Percentiles rank a stretch among this genome's conserved stretches.
Conservation (phyloP, 495 filamentous ascomycete species). For the Mytilinidion resinicola region DNA sequence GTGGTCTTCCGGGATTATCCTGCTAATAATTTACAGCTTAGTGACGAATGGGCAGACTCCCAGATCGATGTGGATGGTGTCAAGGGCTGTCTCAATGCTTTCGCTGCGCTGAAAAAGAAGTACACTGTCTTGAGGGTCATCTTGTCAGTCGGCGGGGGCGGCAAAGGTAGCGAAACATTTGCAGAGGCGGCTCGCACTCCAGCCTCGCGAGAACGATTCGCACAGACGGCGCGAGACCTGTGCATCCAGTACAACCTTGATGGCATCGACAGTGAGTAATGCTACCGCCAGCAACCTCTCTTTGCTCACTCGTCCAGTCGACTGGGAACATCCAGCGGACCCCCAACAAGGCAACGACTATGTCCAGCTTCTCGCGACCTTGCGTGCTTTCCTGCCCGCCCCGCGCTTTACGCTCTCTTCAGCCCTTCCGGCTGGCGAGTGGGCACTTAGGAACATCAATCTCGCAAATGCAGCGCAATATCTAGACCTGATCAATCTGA, state of each 20-base stretch:
- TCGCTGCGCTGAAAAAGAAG: slow-evolving; percentile 66
- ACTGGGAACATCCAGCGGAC: slow-evolving; percentile 82
- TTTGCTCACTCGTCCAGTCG: slow-evolving; percentile 50
- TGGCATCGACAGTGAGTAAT: slow-evolving; percentile 70
- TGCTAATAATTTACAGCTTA: slow-evolving; percentile 50
- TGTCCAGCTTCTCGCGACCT: slow-evolving; percentile 59
- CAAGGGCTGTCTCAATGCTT: slow-evolving; percentile 69
- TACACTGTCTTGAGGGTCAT: slow-evolving; percentile 73
- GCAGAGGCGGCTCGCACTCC: slow-evolving; percentile 61
- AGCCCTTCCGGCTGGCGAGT: slow-evolving; percentile 70
- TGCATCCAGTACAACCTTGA: slow-evolving; percentile 73
- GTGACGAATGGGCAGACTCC: slow-evolving; percentile 79
- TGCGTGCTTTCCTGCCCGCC: slow-evolving; percentile 65
- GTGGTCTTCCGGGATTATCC: not conserved
- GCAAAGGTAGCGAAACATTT: slow-evolving; percentile 71
- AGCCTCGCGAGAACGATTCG: slow-evolving; percentile 61
- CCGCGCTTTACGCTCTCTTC: slow-evolving; percentile 72
- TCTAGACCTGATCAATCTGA: slow-evolving; percentile 76
- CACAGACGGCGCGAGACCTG: slow-evolving; percentile 59
- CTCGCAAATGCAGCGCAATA: slow-evolving; percentile 56
- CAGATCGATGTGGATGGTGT: slow-evolving; percentile 72
- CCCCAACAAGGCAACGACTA: slow-evolving; percentile 65
- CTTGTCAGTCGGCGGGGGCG: slow-evolving; percentile 81
- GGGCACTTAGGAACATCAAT: slow-evolving; percentile 71
- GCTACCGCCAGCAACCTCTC: slow-evolving; percentile 2